Evolutionary conservation across 2,329 filamentous ascomycete species (phyloP).

Genomic region (Fusarium equiseti): DNA sequence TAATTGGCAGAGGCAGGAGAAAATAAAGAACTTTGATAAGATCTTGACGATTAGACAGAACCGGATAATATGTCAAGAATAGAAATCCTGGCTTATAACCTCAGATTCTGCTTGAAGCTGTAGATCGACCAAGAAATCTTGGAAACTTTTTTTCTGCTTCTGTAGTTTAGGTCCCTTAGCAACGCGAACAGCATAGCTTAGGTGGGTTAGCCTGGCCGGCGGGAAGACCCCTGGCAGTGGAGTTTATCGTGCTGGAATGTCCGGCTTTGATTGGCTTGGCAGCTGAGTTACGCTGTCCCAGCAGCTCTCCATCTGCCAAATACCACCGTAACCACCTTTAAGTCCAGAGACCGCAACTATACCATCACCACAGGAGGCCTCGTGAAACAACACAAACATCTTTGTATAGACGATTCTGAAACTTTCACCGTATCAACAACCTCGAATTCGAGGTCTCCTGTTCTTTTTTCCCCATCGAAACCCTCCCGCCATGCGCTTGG

Average conservation of each 20-base stretch:
- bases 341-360: conserved; percentile 35
- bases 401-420: not conserved
- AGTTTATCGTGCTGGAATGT: conserved; percentile 40
- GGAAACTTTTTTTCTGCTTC: conserved; percentile 46
- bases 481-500: conserved; percentile 43
- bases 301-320: conserved; percentile 39
- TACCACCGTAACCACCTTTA: conserved; percentile 30
- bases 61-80: not conserved
- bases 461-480: conserved; percentile 1
- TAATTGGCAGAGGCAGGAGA: not conserved
- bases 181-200: conserved; percentile 25
- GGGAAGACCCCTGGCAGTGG: conserved; percentile 45
- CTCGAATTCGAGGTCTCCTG: conserved; percentile 10
- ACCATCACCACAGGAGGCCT: conserved; percentile 16
- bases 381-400: conserved; percentile 13
- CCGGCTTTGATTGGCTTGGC: conserved; percentile 45
- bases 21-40: not conserved
- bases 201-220: conserved; percentile 36
- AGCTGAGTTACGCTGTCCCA: conserved; percentile 39
- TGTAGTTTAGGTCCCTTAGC: conserved; percentile 28
- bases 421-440: not conserved
- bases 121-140: conserved; percentile 19
- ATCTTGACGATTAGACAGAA: no score
- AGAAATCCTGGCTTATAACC: conserved; percentile 12
- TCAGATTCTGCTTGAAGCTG: conserved; percentile 29